Evolutionary conservation across 2,329 filamentous ascomycete genomes (phyloP).

Genomic region (Keithomyces neogunnii): DNA sequence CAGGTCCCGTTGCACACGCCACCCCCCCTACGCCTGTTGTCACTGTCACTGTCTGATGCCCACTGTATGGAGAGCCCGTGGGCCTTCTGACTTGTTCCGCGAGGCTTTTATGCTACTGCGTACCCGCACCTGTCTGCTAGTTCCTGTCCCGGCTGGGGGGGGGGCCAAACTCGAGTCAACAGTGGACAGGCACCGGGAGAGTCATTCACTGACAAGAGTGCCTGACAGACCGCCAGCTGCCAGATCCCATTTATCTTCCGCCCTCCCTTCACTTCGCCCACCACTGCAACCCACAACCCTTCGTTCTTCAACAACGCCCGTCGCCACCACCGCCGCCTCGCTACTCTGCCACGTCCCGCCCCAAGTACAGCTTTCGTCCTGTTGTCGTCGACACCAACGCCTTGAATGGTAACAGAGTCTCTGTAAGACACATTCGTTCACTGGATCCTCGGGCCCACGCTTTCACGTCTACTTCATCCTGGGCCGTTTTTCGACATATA

Average conservation of each 20-base stretch:
- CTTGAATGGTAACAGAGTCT: neutral
- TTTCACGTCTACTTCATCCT: neutral
- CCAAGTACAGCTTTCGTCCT: too few relatives aligned
- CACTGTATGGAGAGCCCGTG: neutral
- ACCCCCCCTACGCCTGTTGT: too few relatives aligned
- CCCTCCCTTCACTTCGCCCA: neutral
- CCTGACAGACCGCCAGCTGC: neutral
- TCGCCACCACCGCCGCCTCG: neutral
- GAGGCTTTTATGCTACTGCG: too few relatives aligned
- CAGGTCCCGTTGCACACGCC: neutral
- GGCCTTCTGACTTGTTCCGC: neutral
- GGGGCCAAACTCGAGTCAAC: too few relatives aligned
- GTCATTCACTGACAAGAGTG: neutral
- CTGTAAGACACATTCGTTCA: neutral
- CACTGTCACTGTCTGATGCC: neutral
- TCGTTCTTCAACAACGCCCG: neutral
- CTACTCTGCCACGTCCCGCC: neutral
- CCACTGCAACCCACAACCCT: neutral
- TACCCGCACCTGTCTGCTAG: too few relatives aligned
- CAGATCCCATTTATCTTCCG: conserved; percentile 1
- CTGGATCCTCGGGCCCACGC: neutral
- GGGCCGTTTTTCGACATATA: neutral
- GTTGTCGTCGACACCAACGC: neutral
- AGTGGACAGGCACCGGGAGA: neutral
- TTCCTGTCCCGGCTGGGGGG: too few relatives aligned